Conservation (phyloP, 768 basidiomycete species). For the Pulveroboletus sp. region DNA sequence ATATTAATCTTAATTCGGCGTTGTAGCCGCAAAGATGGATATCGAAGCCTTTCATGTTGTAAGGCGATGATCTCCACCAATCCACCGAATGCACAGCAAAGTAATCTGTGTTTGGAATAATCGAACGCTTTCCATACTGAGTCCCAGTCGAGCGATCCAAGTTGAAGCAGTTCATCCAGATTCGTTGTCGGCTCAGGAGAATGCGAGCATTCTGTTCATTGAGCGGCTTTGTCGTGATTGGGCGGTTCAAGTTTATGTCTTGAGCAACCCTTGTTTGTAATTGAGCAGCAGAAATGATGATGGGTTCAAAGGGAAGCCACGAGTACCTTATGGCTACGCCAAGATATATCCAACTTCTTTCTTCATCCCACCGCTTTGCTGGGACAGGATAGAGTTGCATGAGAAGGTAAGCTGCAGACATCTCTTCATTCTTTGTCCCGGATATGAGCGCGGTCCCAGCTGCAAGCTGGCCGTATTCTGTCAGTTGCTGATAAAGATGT, state of each 20-base stretch:
- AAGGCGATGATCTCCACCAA: constrained; percentile 69
- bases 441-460: constrained; percentile 75
- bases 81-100: constrained; percentile 65
- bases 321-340: constrained; percentile 82
- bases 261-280: constrained; percentile 66
- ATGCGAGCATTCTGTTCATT: constrained; percentile 84
- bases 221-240: constrained; percentile 65
- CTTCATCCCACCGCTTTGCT: constrained; percentile 81
- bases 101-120: constrained; percentile 75
- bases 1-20: constrained; percentile 64
- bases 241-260: constrained; percentile 85
- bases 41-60: constrained; percentile 73
- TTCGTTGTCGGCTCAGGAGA: constrained; percentile 84
- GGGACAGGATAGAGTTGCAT: constrained; percentile 77
- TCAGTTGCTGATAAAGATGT: constrained; percentile 64
- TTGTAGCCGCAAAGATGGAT: constrained; percentile 81
- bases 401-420: constrained; percentile 79
- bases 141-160: constrained; percentile 85
- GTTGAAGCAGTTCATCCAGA: constrained; percentile 91
- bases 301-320: constrained; percentile 4
- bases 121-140: constrained; percentile 86
- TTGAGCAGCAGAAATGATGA: constrained; percentile 6
- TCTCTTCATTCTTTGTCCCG: constrained; percentile 80
- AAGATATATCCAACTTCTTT: constrained; percentile 86
- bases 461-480: constrained; percentile 74